A percentile compares a stretch with the other conserved stretches of the same genome.
Evolutionary conservation across 345 rosid genomes (phyloP).

Genomic region (Lepidium sativum): DNA sequence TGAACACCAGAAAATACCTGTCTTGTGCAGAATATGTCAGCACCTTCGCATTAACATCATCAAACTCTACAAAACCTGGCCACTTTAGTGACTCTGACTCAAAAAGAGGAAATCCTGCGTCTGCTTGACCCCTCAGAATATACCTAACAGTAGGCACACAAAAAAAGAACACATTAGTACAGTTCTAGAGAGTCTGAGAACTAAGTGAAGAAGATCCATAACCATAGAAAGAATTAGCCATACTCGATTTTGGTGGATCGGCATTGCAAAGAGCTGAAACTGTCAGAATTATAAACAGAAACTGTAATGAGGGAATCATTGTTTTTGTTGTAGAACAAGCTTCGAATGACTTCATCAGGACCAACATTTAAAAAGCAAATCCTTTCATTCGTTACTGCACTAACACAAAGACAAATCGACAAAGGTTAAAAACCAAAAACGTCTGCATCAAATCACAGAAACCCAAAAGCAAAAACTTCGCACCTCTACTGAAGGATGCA

Average conservation of each 20-base stretch:
- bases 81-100: slow-evolving; percentile 81
- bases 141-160: slow-evolving; percentile 34
- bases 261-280: slow-evolving; percentile 84
- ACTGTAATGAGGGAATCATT: slow-evolving; percentile 89
- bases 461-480: background rate
- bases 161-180: background rate
- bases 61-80: slow-evolving; percentile 94
- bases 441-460: slow-evolving; percentile 46
- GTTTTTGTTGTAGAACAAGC: slow-evolving; percentile 80
- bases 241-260: slow-evolving; percentile 84
- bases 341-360: slow-evolving; percentile 82
- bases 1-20: slow-evolving; percentile 34
- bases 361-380: slow-evolving; percentile 71
- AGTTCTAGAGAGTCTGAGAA: background rate
- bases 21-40: slow-evolving; percentile 79
- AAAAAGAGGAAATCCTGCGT: slow-evolving; percentile 75
- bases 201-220: background rate
- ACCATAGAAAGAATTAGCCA: slow-evolving; percentile 6
- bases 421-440: slow-evolving; percentile 15
- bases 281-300: slow-evolving; percentile 80
- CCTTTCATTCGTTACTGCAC: slow-evolving; percentile 68
- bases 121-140: slow-evolving; percentile 60
- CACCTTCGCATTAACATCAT: slow-evolving; percentile 84
- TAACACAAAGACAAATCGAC: background rate
- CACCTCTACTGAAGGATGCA: slow-evolving; percentile 86